Percentiles rank a stretch among this genome's conserved stretches.
phyloP scores from a whole-genome alignment of 306 rosid species.

The Prunus mume region DNA sequence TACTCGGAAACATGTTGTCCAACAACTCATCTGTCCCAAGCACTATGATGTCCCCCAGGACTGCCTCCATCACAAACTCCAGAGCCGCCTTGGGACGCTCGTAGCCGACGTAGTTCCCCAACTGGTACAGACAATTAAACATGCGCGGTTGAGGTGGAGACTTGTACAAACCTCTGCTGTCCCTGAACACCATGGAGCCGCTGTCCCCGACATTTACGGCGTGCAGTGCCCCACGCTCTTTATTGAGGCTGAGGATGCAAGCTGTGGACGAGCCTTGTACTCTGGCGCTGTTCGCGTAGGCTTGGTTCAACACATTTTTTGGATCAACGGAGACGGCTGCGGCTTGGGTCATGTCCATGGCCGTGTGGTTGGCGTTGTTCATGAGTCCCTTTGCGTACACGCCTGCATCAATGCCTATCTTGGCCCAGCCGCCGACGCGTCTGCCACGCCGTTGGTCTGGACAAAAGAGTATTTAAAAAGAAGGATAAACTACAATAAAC shows the following conservation, averaged over 20 bases:
- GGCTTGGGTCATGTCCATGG: too few species aligned
- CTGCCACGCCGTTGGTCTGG: too few species aligned
- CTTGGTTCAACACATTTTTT: neutral
- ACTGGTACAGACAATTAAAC: neutral
- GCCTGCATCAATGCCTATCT: too few species aligned
- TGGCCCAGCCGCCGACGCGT: too few species aligned
- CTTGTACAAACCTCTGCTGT: neutral
- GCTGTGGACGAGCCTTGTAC: neutral
- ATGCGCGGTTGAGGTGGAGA: neutral
- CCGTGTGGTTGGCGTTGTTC: too few species aligned
- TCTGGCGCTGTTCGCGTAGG: neutral
- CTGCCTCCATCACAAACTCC: neutral
- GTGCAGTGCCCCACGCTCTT: neutral
- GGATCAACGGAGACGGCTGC: neutral
- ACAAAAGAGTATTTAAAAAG: too few species aligned
- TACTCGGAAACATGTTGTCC: neutral
- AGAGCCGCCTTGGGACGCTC: neutral
- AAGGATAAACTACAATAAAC: too few species aligned
- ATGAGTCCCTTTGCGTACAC: too few species aligned
- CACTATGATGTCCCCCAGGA: neutral
- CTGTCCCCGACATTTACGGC: neutral
- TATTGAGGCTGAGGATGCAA: neutral
- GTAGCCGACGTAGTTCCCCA: neutral
- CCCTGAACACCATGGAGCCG: conserved; percentile 11
- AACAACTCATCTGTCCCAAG: neutral